A percentile compares a stretch with the other conserved stretches of the same genome.
Conservation (phyloP, 805 yeast species). For the Starmerella floris region DNA sequence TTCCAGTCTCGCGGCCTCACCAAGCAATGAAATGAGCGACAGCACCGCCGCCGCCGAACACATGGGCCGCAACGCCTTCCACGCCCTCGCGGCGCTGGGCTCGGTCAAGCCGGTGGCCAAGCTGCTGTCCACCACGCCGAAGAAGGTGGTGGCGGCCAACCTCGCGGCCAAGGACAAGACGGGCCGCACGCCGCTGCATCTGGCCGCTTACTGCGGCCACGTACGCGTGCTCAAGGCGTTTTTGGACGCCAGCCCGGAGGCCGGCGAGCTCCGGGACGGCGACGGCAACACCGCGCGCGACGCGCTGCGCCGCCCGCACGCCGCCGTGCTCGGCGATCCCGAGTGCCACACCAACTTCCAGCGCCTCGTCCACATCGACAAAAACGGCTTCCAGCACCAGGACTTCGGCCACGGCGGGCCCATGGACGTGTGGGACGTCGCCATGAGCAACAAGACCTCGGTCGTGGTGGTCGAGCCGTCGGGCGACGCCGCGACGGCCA, state of each 20-base stretch:
- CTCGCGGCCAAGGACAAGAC: slow-evolving; percentile 16
- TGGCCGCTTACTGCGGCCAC: slow-evolving; percentile 20
- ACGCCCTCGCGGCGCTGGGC: slow-evolving; percentile 20
- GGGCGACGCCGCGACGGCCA: not conserved
- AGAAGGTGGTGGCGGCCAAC: slow-evolving; percentile 10
- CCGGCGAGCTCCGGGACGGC: slow-evolving; percentile 11
- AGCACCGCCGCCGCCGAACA: slow-evolving; percentile 6
- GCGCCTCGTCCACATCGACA: slow-evolving; percentile 7
- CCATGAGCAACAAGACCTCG: slow-evolving; percentile 8
- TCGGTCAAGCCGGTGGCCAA: slow-evolving; percentile 9
- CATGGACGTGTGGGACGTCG: slow-evolving; percentile 15
- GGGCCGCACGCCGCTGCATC: slow-evolving; percentile 21
- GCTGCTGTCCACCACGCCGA: slow-evolving; percentile 9
- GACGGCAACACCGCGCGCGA: slow-evolving; percentile 14
- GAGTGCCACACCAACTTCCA: slow-evolving; percentile 1
- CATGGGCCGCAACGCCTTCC: slow-evolving; percentile 19
- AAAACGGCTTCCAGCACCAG: slow-evolving; percentile 1
- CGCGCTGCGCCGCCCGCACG: slow-evolving; percentile 12
- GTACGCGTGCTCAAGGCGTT: slow-evolving; percentile 14
- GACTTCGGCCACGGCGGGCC: slow-evolving; percentile 6
- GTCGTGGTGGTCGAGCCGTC: slow-evolving; percentile 10
- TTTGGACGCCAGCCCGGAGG: slow-evolving; percentile 18
- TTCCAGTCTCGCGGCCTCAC: no score
- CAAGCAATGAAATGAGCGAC: slow-evolving; percentile 8
- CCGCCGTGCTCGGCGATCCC: slow-evolving; percentile 8